These are phyloP conservation scores for Spiraea crenata DNA, from an alignment of 331 rosid genomes.

Conservation along the genomic window DNA sequence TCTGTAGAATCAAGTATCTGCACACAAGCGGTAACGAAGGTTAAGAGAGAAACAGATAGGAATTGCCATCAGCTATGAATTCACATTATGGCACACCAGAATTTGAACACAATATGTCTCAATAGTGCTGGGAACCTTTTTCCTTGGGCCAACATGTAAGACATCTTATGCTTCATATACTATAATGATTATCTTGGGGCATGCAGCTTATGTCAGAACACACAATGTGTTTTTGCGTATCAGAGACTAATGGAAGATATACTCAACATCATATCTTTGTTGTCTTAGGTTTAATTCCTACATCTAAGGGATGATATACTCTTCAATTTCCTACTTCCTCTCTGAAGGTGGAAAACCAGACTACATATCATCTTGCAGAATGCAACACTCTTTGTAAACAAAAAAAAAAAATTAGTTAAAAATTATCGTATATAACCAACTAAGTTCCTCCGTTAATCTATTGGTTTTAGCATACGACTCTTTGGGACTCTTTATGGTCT, in stretches of 20 bases:
- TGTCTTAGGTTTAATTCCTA: neutral
- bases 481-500: neutral
- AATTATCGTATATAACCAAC: neutral
- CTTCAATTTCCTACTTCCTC: neutral
- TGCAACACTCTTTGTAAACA: neutral
- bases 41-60: neutral
- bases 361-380: neutral
- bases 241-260: neutral
- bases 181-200: neutral
- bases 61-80: neutral
- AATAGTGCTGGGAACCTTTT: neutral
- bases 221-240: neutral
- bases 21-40: conserved; percentile 28
- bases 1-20: conserved; percentile 91
- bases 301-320: neutral
- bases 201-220: neutral
- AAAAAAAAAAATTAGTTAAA: neutral
- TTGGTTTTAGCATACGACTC: neutral
- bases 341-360: neutral
- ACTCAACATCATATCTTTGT: neutral
- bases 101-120: neutral
- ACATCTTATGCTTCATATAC: neutral
- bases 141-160: neutral
- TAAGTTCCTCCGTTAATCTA: neutral
- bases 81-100: neutral